phyloP scores from a whole-genome alignment of 768 basidiomycete genomes.

The Paxillus involutus region DNA sequence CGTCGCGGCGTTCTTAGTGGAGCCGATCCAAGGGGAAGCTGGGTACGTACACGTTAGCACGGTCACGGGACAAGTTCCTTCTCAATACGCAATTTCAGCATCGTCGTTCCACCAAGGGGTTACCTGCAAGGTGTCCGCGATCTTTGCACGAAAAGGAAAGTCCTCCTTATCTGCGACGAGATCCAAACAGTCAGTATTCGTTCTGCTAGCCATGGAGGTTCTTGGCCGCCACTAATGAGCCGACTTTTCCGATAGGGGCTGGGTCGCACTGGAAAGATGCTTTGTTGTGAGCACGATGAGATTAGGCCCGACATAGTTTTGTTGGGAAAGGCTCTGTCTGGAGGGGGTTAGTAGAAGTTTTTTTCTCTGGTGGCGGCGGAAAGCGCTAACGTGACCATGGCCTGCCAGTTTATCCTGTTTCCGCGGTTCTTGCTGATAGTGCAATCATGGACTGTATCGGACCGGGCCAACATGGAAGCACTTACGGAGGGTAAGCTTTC shows the following conservation, averaged over 20 bases:
- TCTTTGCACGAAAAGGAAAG: constrained; percentile 90
- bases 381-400: constrained; percentile 7
- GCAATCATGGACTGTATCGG: constrained; percentile 94
- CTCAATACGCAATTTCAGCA: constrained; percentile 43
- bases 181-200: constrained; percentile 78
- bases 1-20: constrained; percentile 91
- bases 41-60: constrained; percentile 56
- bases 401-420: constrained; percentile 86
- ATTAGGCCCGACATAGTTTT: constrained; percentile 90
- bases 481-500: constrained; percentile 79
- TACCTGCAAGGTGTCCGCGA: constrained; percentile 78
- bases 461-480: constrained; percentile 95
- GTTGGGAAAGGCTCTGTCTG: constrained; percentile 95
- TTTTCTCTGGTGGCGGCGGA: constrained; percentile 1
- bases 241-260: constrained; percentile 56
- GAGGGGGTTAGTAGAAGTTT: constrained; percentile 64
- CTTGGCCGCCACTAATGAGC: not conserved
- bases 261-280: constrained; percentile 91
- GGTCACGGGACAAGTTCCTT: not conserved
- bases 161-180: constrained; percentile 96
- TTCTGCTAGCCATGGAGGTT: not conserved
- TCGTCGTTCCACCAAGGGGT: constrained; percentile 87
- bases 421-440: constrained; percentile 87
- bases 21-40: constrained; percentile 99
- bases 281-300: constrained; percentile 84